Percentiles rank a stretch among this genome's conserved stretches.
These are phyloP conservation scores for Xylariales sp. DNA, from an alignment of 2,329 filamentous ascomycete species.

Conservation along the genomic window DNA sequence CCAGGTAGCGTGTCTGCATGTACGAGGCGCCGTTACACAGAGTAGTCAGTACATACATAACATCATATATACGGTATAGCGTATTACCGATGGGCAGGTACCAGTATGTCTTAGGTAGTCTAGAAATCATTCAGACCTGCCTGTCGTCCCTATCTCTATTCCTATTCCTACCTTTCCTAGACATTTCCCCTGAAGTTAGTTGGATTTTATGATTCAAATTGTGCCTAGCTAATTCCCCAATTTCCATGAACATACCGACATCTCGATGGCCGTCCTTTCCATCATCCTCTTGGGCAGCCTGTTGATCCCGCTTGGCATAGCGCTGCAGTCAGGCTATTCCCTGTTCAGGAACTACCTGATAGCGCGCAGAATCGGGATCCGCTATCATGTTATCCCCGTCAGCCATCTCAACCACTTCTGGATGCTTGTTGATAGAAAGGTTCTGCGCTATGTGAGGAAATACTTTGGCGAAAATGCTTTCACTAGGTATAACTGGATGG, in stretches of 20 bases:
- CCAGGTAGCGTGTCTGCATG: too few relatives aligned
- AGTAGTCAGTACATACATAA: too few relatives aligned
- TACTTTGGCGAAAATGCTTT: conserved; percentile 46
- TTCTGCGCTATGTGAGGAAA: conserved; percentile 18
- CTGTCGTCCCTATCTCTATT: too few relatives aligned
- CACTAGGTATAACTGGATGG: conserved; percentile 49
- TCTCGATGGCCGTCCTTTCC: conserved; percentile 26
- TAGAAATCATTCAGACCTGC: too few relatives aligned
- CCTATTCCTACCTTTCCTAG: too few relatives aligned
- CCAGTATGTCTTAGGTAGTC: too few relatives aligned
- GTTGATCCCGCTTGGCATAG: conserved; percentile 21
- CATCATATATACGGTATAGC: too few relatives aligned
- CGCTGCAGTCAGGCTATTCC: conserved; percentile 10
- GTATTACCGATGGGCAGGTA: too few relatives aligned
- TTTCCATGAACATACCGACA: neutral
- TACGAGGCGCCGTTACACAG: too few relatives aligned
- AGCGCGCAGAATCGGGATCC: conserved; percentile 47
- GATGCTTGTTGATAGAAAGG: conserved; percentile 42
- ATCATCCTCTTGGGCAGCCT: conserved; percentile 20
- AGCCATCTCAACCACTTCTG: conserved; percentile 48
- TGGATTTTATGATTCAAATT: neutral
- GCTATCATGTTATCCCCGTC: conserved; percentile 49
- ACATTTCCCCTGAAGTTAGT: too few relatives aligned
- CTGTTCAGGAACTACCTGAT: conserved; percentile 28
- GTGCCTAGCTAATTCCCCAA: neutral